These are phyloP conservation scores for Arabidopsis thaliana DNA, from an alignment of 345 rosid genomes.

Conservation along the genomic window TAIR10.1 NC_003070.9:8120001-8120500, in stretches of 20 bases:
- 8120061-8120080: slow-evolving; percentile 7
- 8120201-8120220: slow-evolving; percentile 87
- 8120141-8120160: slow-evolving; percentile 88
- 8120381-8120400: slow-evolving; percentile 65
- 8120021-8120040: slow-evolving; percentile 20
- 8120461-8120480: slow-evolving; percentile 81
- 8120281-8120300: slow-evolving; percentile 81
- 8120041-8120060: background rate
- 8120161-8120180: slow-evolving; percentile 64
- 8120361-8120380: slow-evolving; percentile 22
- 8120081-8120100: slow-evolving; percentile 14
- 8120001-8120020: slow-evolving; percentile 65
- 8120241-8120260: slow-evolving; percentile 81
- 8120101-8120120: slow-evolving; percentile 65
- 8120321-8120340: background rate
- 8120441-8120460: slow-evolving; percentile 71
- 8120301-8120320: slow-evolving; percentile 31
- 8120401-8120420: slow-evolving; percentile 75
- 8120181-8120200: slow-evolving; percentile 66
- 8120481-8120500: slow-evolving; percentile 65
- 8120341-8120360: background rate
- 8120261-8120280: slow-evolving; percentile 77
- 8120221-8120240: slow-evolving; percentile 85
- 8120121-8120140: slow-evolving; percentile 81
- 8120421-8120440: slow-evolving; percentile 77